Evolutionary conservation across 495 filamentous ascomycete species (phyloP).

Genomic region (Annulohypoxylon bovei): DNA sequence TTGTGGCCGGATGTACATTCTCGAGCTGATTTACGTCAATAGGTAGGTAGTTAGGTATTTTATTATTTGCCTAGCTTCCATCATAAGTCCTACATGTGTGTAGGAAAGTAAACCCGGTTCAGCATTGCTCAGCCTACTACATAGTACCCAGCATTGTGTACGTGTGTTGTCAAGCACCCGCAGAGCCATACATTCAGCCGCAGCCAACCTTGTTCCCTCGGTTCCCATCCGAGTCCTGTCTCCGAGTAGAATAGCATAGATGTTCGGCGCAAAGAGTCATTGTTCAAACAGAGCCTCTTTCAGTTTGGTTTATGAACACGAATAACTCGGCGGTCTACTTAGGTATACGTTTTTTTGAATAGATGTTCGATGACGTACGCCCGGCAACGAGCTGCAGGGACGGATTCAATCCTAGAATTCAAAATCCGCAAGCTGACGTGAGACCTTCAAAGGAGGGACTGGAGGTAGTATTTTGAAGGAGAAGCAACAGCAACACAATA

Average conservation of each 20-base stretch:
- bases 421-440: slow-evolving; percentile 29
- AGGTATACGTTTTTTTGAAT: neutral
- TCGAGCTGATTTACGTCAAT: neutral
- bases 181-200: slow-evolving; percentile 8
- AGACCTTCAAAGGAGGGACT: slow-evolving; percentile 2
- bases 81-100: neutral
- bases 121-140: slow-evolving; percentile 17
- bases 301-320: neutral
- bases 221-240: neutral
- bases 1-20: neutral
- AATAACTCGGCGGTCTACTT: neutral
- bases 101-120: slow-evolving; percentile 3
- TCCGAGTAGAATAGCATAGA: neutral
- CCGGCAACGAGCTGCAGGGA: slow-evolving; percentile 30
- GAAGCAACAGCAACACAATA: neutral
- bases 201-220: neutral
- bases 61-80: neutral
- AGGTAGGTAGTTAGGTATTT: neutral
- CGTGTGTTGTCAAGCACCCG: neutral
- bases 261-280: neutral
- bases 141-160: neutral
- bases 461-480: neutral
- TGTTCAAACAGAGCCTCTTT: neutral
- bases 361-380: slow-evolving; percentile 30
- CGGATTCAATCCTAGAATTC: neutral